phyloP scores from a whole-genome alignment of 2,329 filamentous ascomycete genomes.

The Penicillium thymicola region DNA sequence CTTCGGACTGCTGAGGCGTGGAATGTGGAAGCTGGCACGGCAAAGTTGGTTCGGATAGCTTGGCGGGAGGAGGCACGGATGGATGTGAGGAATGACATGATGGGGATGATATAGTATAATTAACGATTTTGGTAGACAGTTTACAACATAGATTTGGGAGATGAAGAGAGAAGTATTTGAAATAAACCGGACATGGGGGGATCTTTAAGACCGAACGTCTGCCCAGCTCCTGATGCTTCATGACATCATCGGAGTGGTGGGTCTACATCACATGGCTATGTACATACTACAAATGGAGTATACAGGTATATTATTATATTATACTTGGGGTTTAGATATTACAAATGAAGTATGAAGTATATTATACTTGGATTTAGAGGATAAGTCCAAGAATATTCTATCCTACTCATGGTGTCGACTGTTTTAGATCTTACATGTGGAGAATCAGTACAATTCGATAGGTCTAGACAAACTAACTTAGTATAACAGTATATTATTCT shows the following conservation, averaged over 20 bases:
- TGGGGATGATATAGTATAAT: background rate
- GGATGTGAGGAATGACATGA: constrained; percentile 36
- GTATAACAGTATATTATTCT: no score
- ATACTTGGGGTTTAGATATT: no score
- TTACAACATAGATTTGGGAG: background rate
- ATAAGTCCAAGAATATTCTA: no score
- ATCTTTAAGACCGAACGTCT: background rate
- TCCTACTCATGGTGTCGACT: no score
- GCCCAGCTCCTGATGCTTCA: background rate
- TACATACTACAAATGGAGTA: no score
- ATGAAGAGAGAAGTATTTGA: background rate
- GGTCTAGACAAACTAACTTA: no score
- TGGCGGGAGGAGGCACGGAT: constrained; percentile 26
- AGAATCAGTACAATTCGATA: no score
- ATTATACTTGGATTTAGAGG: no score
- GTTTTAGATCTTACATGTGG: no score
- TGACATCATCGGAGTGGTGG: background rate
- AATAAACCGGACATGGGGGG: background rate
- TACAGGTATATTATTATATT: no score
- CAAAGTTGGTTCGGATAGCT: constrained; percentile 19
- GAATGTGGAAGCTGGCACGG: constrained; percentile 21
- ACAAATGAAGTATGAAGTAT: no score
- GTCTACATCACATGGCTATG: background rate
- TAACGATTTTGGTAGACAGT: background rate
- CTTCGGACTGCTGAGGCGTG: constrained; percentile 28